Evolutionary conservation across 2,329 filamentous ascomycete species (phyloP), one percentile per base, ranked within the genome.

Genomic region (Colletotrichum lindemuthianum): DNA sequence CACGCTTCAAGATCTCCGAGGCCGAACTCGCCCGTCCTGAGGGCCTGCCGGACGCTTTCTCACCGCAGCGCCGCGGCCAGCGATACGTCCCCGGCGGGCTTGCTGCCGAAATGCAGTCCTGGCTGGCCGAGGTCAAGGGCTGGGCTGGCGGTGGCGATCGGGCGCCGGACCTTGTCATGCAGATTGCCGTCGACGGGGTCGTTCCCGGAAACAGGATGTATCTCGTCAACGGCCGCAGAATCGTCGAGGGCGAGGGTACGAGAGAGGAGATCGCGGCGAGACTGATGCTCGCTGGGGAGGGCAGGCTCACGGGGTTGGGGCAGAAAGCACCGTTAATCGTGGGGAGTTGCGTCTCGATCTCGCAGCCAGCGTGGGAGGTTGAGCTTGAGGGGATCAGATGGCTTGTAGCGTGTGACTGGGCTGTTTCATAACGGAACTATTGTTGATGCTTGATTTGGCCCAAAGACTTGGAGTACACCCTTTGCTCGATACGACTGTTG

Each of bases 351-450:
- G 70, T 80, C 10, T 52, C 72, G 12, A 60, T 79, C n/a, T 73
- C 73, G 40, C 72, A 73, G 65, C 77, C 77, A 13, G 71, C 73
- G 11, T 81, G 78, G 78, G 75, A 80, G 40, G 70, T 79, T 34
- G 67, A 72, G 39, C 59, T 81, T 36, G 72, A 74, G 7, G 76
- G 70, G 1, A 54, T 33, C 2, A 51, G 56, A 16, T 80, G 78
- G 78, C 73, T 73, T 13, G 78, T 80, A 3, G 76, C 72, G 2
- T 80, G 78, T 24, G 74, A 80, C 10, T 80, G 78, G 78, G 33
- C 53, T 11, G 37, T 68, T 2, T 63, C 37, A 2, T 51, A 37
- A 43, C 4, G 10, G 39, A n/a, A n/a, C 39, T 41, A 24, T 41
- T n/a, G 13, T n/a, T 41, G 39, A 10, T 10, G 39, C 39, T 39